Conservation (phyloP, 257 asterid species). For the Solanum boliviense region DNA sequence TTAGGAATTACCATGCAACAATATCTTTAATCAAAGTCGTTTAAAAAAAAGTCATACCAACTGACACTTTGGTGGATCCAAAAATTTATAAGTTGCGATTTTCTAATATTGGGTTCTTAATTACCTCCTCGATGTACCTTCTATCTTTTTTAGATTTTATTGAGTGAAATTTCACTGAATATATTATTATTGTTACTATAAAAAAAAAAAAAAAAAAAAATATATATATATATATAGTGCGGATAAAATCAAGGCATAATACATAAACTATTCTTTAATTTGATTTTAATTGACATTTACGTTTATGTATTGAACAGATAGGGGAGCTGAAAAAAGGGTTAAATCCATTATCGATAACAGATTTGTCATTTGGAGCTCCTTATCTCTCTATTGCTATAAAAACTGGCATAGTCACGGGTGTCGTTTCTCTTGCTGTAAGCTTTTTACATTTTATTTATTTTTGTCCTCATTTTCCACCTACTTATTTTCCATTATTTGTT, state of each 20-base stretch:
- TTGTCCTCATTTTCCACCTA: neutral
- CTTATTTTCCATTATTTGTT: neutral
- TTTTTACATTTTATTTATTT: neutral
- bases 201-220: too few species aligned
- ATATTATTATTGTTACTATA: too few species aligned
- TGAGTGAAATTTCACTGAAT: too few species aligned
- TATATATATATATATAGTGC: too few species aligned
- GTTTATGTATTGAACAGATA: slow-evolving; percentile 32
- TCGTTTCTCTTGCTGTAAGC: slow-evolving; percentile 82
- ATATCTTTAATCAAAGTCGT: too few species aligned
- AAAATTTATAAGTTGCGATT: neutral
- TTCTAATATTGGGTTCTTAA: too few species aligned
- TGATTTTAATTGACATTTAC: too few species aligned
- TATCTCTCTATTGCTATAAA: slow-evolving; percentile 54
- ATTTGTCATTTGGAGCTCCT: slow-evolving; percentile 58
- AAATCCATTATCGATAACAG: slow-evolving; percentile 77
- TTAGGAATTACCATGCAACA: too few species aligned
- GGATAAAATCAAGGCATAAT: too few species aligned
- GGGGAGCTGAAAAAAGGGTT: slow-evolving; percentile 88
- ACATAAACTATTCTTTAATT: too few species aligned
- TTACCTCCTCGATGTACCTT: too few species aligned
- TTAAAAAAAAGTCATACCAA: neutral
- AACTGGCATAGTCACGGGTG: slow-evolving; percentile 89
- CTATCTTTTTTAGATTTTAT: too few species aligned
- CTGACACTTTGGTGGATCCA: neutral